Base-by-base conservation (phyloP, 179 eudicot genomes). In the Sideroxylon spinosum region DNA sequence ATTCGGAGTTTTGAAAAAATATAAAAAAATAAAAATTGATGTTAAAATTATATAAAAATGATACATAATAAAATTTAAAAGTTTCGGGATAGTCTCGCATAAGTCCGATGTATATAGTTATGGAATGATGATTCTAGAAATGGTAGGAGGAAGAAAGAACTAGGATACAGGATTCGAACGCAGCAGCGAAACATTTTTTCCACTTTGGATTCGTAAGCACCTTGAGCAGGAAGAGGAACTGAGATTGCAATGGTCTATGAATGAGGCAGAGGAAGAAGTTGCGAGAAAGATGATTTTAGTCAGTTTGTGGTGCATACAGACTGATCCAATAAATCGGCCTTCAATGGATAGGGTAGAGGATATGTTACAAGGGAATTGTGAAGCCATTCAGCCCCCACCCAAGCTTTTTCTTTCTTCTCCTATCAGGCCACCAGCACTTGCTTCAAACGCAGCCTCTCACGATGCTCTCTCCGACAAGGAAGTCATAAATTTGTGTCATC, bases 61-160 rank as follows among this genome's bases (percentile, higher is more conserved):
- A n/a, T n/a, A n/a, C n/a, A n/a, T n/a, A n/a, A n/a, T n/a, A n/a
- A n/a, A n/a, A n/a, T n/a, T n/a, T n/a, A n/a, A n/a, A n/a, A n/a
- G n/a, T 29, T 80, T 82, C 53, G 82, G 82, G 0, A 73, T 77
- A 2, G 84, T 82, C 13, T 84, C 84, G 0, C 59, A 84, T 19
- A 84, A 84, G 6, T 78, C 86, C 14, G 86, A 84, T 73, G 81
- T 84, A 1, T 84, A 79, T 53, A 84, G 85, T 81, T 81, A 76
- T 13, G 87, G 85, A 37, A 84, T 85, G 84, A 17, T 84, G 70
- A 71, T 84, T 64, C 70, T 81, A 29, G 86, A 83, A 48, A 85
- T 81, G 84, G 80, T 78, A 44, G 84, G 82, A 0, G 65, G 79
- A 52, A 79, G 84, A 44, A 64, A 62, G 25, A 81, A 71, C 0